A percentile compares a stretch with the other conserved stretches of the same genome.
Evolutionary conservation across 176 grass and related monocot species (phyloP).

Genomic region (Phoenix dactylifera): DNA sequence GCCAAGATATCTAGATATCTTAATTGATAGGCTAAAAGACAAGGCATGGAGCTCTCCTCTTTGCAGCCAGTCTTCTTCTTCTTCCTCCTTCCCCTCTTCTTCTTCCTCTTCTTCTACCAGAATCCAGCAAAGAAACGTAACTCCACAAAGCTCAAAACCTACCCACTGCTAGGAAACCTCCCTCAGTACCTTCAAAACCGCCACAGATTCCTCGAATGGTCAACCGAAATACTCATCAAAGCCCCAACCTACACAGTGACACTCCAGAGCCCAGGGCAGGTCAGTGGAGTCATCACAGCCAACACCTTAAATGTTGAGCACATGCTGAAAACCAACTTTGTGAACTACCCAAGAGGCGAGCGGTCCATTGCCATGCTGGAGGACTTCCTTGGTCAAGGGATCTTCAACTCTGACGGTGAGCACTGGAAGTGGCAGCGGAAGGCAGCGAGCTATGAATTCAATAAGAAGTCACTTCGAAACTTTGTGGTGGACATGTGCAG

Average conservation of each 20-base stretch:
- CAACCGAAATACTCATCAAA: slow-evolving; percentile 23
- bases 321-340: slow-evolving; percentile 37
- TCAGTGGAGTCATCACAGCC: slow-evolving; percentile 33
- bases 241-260: slow-evolving; percentile 43
- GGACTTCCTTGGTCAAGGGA: slow-evolving; percentile 64
- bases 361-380: slow-evolving; percentile 22
- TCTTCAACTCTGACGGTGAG: slow-evolving; percentile 64
- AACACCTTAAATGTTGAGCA: slow-evolving; percentile 54
- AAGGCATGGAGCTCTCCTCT: slow-evolving; percentile 29
- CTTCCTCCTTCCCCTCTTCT: slow-evolving; percentile 23
- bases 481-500: slow-evolving; percentile 31
- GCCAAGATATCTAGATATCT: too few species aligned
- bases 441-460: slow-evolving; percentile 54
- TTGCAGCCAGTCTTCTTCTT: not conserved
- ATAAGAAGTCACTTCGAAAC: slow-evolving; percentile 31
- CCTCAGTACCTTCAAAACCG: slow-evolving; percentile 42
- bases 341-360: slow-evolving; percentile 51
- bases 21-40: not conserved
- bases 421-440: slow-evolving; percentile 63
- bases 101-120: slow-evolving; percentile 14
- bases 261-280: slow-evolving; percentile 27
- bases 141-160: slow-evolving; percentile 19
- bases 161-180: slow-evolving; percentile 40
- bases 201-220: slow-evolving; percentile 46
- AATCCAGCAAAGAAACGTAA: slow-evolving; percentile 16